These are phyloP conservation scores for Aspergillus phoenicis DNA, from an alignment of 2,329 filamentous ascomycete genomes.

Conservation along the genomic window DNA sequence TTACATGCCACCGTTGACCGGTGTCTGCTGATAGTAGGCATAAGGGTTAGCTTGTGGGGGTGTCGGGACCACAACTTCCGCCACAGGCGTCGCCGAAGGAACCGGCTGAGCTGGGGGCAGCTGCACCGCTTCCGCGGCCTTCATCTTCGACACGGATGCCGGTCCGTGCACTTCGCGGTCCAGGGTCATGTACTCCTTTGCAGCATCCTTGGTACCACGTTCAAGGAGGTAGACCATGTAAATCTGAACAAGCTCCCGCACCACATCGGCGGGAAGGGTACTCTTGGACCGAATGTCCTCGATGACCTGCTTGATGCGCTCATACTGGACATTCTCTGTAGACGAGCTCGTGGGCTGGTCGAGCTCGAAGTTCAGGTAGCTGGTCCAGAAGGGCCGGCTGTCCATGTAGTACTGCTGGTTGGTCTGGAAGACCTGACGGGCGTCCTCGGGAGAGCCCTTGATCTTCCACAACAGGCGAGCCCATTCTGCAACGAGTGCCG, in stretches of 20 bases:
- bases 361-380: slow-evolving; percentile 85
- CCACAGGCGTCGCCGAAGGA: slow-evolving; percentile 12
- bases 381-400: slow-evolving; percentile 86
- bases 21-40: slow-evolving; percentile 35
- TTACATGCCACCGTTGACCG: slow-evolving; percentile 30
- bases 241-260: slow-evolving; percentile 73
- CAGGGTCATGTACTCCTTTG: slow-evolving; percentile 80
- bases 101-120: slow-evolving; percentile 24
- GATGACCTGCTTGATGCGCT: slow-evolving; percentile 79
- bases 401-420: slow-evolving; percentile 83
- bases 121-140: slow-evolving; percentile 26
- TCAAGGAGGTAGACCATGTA: slow-evolving; percentile 87
- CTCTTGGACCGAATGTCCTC: slow-evolving; percentile 74
- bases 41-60: slow-evolving; percentile 30
- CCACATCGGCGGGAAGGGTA: slow-evolving; percentile 65
- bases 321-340: slow-evolving; percentile 65
- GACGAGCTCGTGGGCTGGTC: slow-evolving; percentile 72
- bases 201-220: slow-evolving; percentile 76
- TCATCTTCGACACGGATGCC: slow-evolving; percentile 40
- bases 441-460: slow-evolving; percentile 77
- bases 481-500: slow-evolving; percentile 85
- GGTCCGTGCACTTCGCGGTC: slow-evolving; percentile 84
- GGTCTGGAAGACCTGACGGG: slow-evolving; percentile 78
- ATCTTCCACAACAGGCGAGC: slow-evolving; percentile 84
- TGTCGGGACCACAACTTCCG: slow-evolving; percentile 18